A percentile compares a stretch with the other conserved stretches of the same genome.
These are phyloP conservation scores for Endotrypanum monterogeii DNA, from an alignment of 208 protist genomes.

Conservation along the genomic window DNA sequence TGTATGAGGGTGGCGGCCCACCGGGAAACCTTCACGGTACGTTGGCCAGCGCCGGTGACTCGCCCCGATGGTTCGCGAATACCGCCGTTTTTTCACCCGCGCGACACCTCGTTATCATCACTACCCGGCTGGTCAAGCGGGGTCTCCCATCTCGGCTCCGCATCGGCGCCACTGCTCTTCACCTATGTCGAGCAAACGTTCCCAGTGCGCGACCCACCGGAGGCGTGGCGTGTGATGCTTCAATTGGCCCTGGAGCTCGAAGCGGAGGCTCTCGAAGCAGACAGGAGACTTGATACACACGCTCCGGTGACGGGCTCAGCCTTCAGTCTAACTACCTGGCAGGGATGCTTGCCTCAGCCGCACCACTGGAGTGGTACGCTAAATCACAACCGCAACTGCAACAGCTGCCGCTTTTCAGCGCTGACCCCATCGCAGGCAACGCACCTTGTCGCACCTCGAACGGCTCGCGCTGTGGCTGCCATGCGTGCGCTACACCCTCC, in stretches of 20 bases:
- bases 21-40: conserved; percentile 71
- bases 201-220: conserved; percentile 51
- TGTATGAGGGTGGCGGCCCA: conserved; percentile 70
- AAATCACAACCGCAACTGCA: conserved; percentile 8
- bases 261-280: conserved; percentile 19
- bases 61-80: conserved; percentile 43
- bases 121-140: conserved; percentile 13
- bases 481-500: conserved; percentile 23
- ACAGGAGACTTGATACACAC: neutral
- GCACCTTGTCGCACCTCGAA: conserved; percentile 28
- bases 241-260: conserved; percentile 59
- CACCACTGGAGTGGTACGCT: conserved; percentile 25
- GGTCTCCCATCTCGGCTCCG: neutral
- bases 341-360: conserved; percentile 21
- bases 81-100: neutral
- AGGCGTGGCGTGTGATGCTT: conserved; percentile 69
- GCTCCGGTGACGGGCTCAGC: neutral
- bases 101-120: conserved; percentile 4
- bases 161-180: conserved; percentile 17
- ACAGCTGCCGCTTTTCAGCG: conserved; percentile 25
- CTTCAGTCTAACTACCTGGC: neutral
- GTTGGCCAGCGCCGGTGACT: conserved; percentile 72
- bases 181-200: conserved; percentile 75
- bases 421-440: conserved; percentile 18
- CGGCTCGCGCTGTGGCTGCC: conserved; percentile 16